Percentiles rank a stretch among this genome's conserved stretches.
phyloP scores from a whole-genome alignment of 1,284 basidiomycete genomes.

The Apiotrichum domesticum region DNA sequence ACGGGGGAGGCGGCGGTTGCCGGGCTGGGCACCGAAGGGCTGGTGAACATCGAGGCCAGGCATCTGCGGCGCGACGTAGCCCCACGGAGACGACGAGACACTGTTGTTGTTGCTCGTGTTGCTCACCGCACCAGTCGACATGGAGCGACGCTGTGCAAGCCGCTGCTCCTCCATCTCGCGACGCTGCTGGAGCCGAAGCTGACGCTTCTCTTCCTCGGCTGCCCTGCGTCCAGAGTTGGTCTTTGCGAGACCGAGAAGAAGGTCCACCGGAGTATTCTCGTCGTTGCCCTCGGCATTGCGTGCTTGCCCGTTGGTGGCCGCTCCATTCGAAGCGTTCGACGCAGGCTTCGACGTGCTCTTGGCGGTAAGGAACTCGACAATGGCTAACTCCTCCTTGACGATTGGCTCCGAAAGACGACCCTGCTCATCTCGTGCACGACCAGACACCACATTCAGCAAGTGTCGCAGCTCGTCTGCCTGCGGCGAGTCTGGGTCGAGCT shows the following conservation, averaged over 20 bases:
- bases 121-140: constrained; percentile 7
- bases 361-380: constrained; percentile 47
- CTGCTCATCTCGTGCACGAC: constrained; percentile 42
- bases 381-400: constrained; percentile 48
- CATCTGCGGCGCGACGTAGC: constrained; percentile 45
- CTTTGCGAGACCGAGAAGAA: constrained; percentile 41
- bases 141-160: constrained; percentile 16
- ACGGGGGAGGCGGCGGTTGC: constrained; percentile 20
- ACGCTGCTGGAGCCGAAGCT: constrained; percentile 39
- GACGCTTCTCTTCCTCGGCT: constrained; percentile 43
- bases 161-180: constrained; percentile 38
- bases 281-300: constrained; percentile 15
- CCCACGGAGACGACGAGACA: constrained; percentile 36
- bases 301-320: constrained; percentile 5
- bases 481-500: constrained; percentile 46
- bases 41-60: constrained; percentile 46
- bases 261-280: constrained; percentile 42
- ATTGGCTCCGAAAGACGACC: constrained; percentile 46
- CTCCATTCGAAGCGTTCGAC: constrained; percentile 13
- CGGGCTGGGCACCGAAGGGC: constrained; percentile 31
- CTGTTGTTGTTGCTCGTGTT: constrained; percentile 10
- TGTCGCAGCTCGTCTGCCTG: constrained; percentile 47
- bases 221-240: constrained; percentile 41
- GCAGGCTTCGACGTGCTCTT: constrained; percentile 23
- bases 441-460: constrained; percentile 47